Base-by-base conservation (phyloP, 1,139 yeast genomes). In the Nakaseomyces glabratus region DNA sequence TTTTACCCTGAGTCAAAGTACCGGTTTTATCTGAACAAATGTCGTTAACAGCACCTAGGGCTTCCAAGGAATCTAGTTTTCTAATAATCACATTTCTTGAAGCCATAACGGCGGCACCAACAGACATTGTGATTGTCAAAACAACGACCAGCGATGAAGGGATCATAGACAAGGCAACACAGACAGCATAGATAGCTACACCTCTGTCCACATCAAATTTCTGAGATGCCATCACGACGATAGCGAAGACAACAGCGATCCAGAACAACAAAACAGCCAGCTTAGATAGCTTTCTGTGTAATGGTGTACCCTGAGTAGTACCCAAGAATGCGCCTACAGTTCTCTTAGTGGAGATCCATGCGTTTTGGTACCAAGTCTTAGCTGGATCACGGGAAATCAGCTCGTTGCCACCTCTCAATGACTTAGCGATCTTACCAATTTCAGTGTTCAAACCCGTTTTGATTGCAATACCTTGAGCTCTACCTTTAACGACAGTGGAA, bases 111-210 rank as follows among this genome's bases (percentile, higher is more conserved):
- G 88, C 70, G 22, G 93, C 97, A 31, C 98, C 98, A 28, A 90
- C 71, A 0, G 98, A 97, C 56, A 90, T 69, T 0, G 98, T 90
- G 11, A 90, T 97, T 4, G 98, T 88, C 35, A 90, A 95, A 51
- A 93, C 93, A 47, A 90, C 93, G 1, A 97, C 98, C 46, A 90
- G 69, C 31, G 98, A 97, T 57, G 93, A 97, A 2, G 99, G 99
- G 48, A 90, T 90, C 29, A 97, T 97, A 30, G 99, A 97, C 15
- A 90, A 95, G 0, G 98, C 98, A 39, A 90, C 72, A 13, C 96
- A 86, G 16, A 90, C 97, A 1, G 96, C 86, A 33, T 95, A 49
- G 80, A 86, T 57, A 80, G 96, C 65, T 81, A 88, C 95, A 84
- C 93, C 51, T 82, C 95, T 46, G 84, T 70, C 95, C 88, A 86